phyloP scores from a whole-genome alignment of 495 filamentous ascomycete genomes.

The Hapsidospora chrysogenum region DNA sequence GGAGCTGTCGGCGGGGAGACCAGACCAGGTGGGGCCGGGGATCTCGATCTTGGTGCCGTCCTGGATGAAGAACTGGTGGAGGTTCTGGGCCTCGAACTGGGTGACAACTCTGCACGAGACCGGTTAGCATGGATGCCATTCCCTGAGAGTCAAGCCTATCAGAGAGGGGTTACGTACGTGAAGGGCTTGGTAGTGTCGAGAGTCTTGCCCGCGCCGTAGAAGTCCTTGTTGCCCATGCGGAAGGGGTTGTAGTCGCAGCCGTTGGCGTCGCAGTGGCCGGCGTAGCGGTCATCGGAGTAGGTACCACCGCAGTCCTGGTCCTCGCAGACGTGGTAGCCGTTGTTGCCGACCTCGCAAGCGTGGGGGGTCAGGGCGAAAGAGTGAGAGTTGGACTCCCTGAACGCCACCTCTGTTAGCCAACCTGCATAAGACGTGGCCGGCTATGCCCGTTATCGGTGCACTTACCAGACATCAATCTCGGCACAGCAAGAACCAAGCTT shows the following conservation, averaged over 20 bases:
- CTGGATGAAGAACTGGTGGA: conserved; percentile 60
- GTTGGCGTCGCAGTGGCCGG: conserved; percentile 52
- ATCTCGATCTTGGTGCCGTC: conserved; percentile 43
- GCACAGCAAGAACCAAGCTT: conserved; percentile 51
- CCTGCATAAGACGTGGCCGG: too few species aligned
- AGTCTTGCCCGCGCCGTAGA: conserved; percentile 43
- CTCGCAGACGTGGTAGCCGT: conserved; percentile 38
- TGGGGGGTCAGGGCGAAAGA: conserved; percentile 49
- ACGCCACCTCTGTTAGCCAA: too few species aligned
- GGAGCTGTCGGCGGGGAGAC: conserved; percentile 8
- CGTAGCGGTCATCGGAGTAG: conserved; percentile 30
- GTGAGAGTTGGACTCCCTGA: conserved; percentile 51
- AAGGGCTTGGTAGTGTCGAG: conserved; percentile 49
- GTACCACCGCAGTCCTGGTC: conserved; percentile 28
- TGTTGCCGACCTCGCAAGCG: conserved; percentile 35
- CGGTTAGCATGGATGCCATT: too few species aligned
- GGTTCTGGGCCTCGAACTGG: conserved; percentile 43
- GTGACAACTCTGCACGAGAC: too few species aligned
- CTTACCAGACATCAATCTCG: conserved; percentile 61
- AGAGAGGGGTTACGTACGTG: conserved; percentile 53
- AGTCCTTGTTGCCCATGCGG: conserved; percentile 42
- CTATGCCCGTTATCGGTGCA: too few species aligned
- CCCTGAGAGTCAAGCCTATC: too few species aligned
- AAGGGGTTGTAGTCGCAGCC: conserved; percentile 67
- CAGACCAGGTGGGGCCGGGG: conserved; percentile 26